A percentile compares a stretch with the other conserved stretches of the same genome.
Conservation (phyloP, 306 rosid species). For the Echinosophora koreensis region DNA sequence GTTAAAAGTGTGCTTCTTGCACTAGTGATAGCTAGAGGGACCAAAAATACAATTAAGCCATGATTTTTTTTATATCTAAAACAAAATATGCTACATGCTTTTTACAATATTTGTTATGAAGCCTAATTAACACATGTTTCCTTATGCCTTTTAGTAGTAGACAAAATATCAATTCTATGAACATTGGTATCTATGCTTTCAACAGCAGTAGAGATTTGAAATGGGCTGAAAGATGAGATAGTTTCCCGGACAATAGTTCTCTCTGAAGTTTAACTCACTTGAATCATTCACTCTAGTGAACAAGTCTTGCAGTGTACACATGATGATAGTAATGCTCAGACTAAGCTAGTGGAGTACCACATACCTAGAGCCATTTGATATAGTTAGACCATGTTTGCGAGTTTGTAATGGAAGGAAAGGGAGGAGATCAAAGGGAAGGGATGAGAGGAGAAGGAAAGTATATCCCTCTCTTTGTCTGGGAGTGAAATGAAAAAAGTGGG, state of each 20-base stretch:
- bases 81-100: neutral
- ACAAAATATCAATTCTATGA: constrained; percentile 11
- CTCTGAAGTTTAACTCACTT: neutral
- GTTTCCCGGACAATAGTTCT: constrained; percentile 13
- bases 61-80: too few species aligned
- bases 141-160: neutral
- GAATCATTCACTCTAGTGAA: neutral
- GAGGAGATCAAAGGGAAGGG: too few species aligned
- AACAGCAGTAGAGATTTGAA: constrained; percentile 3
- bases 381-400: too few species aligned
- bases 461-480: too few species aligned
- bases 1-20: too few species aligned
- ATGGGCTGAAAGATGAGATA: neutral
- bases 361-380: constrained; percentile 25
- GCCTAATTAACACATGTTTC: neutral
- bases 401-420: too few species aligned
- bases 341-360: neutral
- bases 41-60: too few species aligned
- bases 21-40: too few species aligned
- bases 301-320: neutral
- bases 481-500: too few species aligned
- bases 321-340: neutral
- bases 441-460: too few species aligned
- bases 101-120: constrained; percentile 2
- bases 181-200: constrained; percentile 4